phyloP scores from a whole-genome alignment of 306 rosid genomes.

The Citrullus mucosospermus region DNA sequence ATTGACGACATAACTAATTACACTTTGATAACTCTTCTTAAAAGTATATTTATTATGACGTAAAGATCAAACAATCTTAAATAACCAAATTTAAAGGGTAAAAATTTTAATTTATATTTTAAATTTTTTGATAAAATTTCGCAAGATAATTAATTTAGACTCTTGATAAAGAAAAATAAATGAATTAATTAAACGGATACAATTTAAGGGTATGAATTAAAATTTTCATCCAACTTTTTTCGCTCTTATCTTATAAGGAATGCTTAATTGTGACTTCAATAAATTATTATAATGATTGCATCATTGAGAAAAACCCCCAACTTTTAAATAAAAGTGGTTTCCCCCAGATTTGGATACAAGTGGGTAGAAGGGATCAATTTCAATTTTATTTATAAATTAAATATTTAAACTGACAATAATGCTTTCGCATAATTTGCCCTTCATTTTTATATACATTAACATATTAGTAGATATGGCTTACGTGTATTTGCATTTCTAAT shows the following conservation, averaged over 20 bases:
- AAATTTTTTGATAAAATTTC: no score
- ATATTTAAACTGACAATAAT: not conserved
- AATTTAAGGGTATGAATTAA: no score
- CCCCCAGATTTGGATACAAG: not conserved
- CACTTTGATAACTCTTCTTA: no score
- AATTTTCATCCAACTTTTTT: not conserved
- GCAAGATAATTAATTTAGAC: no score
- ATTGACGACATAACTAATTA: no score
- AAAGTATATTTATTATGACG: no score
- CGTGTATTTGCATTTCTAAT: not conserved
- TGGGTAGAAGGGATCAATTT: not conserved
- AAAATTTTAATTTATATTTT: no score
- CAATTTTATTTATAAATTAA: not conserved
- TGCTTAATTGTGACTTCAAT: not conserved
- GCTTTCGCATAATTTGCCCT: not conserved
- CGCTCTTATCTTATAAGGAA: not conserved
- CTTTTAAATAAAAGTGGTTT: not conserved
- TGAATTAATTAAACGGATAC: no score
- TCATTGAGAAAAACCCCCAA: not conserved
- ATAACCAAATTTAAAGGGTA: no score
- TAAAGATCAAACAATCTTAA: no score
- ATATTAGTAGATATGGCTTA: not conserved
- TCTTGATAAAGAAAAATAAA: no score
- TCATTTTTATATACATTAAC: not conserved
- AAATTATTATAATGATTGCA: not conserved